A percentile compares a stretch with the other conserved stretches of the same genome.
phyloP scores from a whole-genome alignment of 768 basidiomycete species.

The Macrolepiota dolichaula region DNA sequence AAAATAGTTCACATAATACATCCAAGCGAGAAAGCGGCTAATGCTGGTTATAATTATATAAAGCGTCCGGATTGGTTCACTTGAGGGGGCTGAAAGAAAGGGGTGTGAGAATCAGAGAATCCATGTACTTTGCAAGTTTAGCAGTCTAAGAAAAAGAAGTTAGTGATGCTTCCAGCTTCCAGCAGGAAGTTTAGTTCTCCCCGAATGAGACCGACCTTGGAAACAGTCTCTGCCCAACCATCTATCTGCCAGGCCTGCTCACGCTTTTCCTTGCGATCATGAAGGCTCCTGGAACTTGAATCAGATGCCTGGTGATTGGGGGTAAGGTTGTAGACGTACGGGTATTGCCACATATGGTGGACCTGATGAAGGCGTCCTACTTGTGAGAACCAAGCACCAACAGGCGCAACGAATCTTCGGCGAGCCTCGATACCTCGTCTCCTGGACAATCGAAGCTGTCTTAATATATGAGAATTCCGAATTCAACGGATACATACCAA shows the following conservation, averaged over 20 bases:
- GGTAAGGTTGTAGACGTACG: slow-evolving; percentile 43
- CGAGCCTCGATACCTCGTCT: slow-evolving; percentile 93
- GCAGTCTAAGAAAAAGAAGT: slow-evolving; percentile 63
- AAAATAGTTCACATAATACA: slow-evolving; percentile 1
- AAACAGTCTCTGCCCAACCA: slow-evolving; percentile 93
- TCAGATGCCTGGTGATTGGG: not conserved
- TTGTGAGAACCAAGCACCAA: slow-evolving; percentile 93
- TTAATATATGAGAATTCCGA: slow-evolving; percentile 8
- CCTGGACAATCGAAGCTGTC: slow-evolving; percentile 41
- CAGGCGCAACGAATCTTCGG: slow-evolving; percentile 77
- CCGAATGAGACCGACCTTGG: slow-evolving; percentile 58
- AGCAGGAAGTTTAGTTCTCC: not conserved
- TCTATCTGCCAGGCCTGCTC: slow-evolving; percentile 93
- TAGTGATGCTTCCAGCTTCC: slow-evolving; percentile 9
- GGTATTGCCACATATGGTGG: slow-evolving; percentile 98
- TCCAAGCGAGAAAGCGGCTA: slow-evolving; percentile 6
- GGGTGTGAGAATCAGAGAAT: slow-evolving; percentile 77
- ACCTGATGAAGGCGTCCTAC: slow-evolving; percentile 83
- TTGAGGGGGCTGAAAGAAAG: slow-evolving; percentile 85
- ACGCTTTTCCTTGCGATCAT: slow-evolving; percentile 77
- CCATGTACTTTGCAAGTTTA: slow-evolving; percentile 83
- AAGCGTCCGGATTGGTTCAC: slow-evolving; percentile 28
- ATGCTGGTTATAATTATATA: not conserved
- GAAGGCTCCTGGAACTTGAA: slow-evolving; percentile 51
- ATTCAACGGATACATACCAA: slow-evolving; percentile 54